phyloP scores from a whole-genome alignment of 495 filamentous ascomycete genomes.

The Penicillium macrosclerotiorum region DNA sequence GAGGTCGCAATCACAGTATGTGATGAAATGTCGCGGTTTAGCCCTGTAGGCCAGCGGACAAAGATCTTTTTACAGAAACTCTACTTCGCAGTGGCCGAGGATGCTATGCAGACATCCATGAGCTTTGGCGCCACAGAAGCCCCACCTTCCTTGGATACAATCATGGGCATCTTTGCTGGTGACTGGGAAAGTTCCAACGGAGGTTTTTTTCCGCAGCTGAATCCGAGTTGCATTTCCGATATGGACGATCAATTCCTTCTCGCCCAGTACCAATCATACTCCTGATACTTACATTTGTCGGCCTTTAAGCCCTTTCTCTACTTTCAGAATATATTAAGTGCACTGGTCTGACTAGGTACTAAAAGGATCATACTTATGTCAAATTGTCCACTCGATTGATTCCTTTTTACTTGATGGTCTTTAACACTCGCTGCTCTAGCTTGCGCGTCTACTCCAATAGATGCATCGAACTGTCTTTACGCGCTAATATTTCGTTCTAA shows the following conservation, averaged over 20 bases:
- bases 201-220: background rate
- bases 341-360: background rate
- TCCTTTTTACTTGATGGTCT: too few species aligned
- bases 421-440: too few species aligned
- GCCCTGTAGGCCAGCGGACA: slow-evolving; percentile 5
- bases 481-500: too few species aligned
- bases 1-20: slow-evolving; percentile 7
- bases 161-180: slow-evolving; percentile 6
- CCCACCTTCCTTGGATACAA: background rate
- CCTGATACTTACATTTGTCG: background rate
- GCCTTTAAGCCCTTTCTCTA: background rate
- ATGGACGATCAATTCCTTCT: slow-evolving; percentile 4
- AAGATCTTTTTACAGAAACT: slow-evolving; percentile 5
- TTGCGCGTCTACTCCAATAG: too few species aligned
- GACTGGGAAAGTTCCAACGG: slow-evolving; percentile 6
- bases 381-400: too few species aligned
- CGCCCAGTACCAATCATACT: background rate
- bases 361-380: too few species aligned
- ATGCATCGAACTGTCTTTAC: too few species aligned
- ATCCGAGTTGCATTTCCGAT: background rate
- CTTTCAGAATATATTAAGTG: background rate
- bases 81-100: slow-evolving; percentile 1
- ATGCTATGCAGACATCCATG: background rate
- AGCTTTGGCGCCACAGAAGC: background rate
- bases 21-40: slow-evolving; percentile 10